Base-by-base conservation (phyloP, 31 red algal species). In the Porphyra umbilicalis region DNA sequence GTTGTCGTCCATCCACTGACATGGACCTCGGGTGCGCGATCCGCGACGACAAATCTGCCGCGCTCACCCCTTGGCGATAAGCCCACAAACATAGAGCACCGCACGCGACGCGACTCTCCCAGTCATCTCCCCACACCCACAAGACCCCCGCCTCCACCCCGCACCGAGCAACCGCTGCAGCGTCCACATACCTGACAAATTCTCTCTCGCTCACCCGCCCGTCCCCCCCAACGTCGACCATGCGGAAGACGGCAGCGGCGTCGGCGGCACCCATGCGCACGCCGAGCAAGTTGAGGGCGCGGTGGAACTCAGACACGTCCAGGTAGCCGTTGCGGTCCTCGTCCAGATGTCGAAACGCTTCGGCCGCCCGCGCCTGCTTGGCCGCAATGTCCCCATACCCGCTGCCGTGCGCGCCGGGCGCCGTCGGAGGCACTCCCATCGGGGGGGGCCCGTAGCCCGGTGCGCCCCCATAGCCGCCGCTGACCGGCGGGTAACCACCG, bases 301-400 rank as follows among this genome's bases (percentile, higher is more conserved):
- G 35, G 57, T 35, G 42, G 35, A 82, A 82, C 80, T 82, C 80
- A 9, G 20, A n/a, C 13, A 42, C 35, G 36, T 82, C 80, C 39
- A 82, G 80, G 35, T 18, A 82, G 33, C 80, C 80, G 31, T 16
- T 82, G 32, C 36, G 42, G 80, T 39, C 36, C 11, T 30, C n/a
- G 57, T 82, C 80, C 32, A 82, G 20, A 25, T 33, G 33, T n/a
- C 80, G 80, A 39, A 82, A 82, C 42, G 80, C 80, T 15, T 46
- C 35, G 34, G 15, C 33, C 36, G 80, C 80, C 35, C 80, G 39
- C 20, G 57, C 57, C 57, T 71, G 57, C 57, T 71, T 71, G 57
- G 57, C 57, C 57, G 57, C 57, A 71, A 71, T 25, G 57, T 71
- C 30, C 0, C 57, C 57, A 71, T 71, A 71, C 57, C 25, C 30